These are phyloP conservation scores for Berkeleyomyces basicola DNA, from an alignment of 2,329 filamentous ascomycete genomes.

Conservation along the genomic window DNA sequence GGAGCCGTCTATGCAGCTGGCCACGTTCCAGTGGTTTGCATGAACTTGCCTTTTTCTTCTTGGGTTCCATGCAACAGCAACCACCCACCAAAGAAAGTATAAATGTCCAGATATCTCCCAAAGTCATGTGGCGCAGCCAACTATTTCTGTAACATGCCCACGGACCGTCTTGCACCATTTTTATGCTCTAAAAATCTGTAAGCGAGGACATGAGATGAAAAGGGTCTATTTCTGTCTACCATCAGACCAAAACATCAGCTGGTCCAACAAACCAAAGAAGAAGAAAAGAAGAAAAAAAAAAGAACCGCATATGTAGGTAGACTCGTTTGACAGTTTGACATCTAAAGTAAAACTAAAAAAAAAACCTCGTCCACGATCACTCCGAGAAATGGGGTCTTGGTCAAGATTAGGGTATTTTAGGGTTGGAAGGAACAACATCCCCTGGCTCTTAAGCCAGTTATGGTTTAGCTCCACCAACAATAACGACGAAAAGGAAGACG, in stretches of 20 bases:
- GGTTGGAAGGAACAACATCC: no score
- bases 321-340: no score
- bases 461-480: no score
- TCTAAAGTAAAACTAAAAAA: no score
- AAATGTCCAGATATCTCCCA: not conserved
- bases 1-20: not conserved
- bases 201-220: slow-evolving; percentile 5
- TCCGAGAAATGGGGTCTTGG: no score
- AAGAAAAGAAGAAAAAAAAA: not conserved
- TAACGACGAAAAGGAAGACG: not conserved
- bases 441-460: no score
- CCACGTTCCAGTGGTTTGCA: not conserved
- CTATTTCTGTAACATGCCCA: slow-evolving; percentile 6
- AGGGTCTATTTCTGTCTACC: not conserved
- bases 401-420: no score
- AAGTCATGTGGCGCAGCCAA: not conserved
- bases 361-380: no score
- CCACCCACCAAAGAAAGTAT: not conserved
- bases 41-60: not conserved
- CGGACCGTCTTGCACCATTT: not conserved
- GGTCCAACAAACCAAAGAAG: not conserved
- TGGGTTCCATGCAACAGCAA: not conserved
- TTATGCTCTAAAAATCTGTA: not conserved
- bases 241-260: not conserved
- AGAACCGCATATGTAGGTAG: not conserved